Base-by-base conservation (phyloP, 805 yeast species). In the Torulaspora indica region DNA sequence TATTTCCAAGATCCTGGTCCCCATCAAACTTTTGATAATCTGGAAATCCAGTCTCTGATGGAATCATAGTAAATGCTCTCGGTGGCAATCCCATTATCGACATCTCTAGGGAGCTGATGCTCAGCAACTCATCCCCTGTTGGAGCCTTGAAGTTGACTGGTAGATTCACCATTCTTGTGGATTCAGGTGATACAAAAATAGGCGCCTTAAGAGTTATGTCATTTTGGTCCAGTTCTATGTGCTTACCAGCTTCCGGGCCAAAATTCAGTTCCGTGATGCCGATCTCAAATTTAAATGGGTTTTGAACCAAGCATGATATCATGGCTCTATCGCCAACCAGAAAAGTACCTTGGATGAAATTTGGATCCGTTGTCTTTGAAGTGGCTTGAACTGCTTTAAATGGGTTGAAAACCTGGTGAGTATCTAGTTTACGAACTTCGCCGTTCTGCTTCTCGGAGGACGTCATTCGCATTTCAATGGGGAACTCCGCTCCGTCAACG, bases 201-300 rank as follows among this genome's bases (percentile, higher is more conserved):
- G 67, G 69, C 12, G 48, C 46, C 9, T 49, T 48, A 2, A 29
- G 29, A 1, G 47, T 40, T 4, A 56, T 35, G n/a, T 53, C 52
- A 6, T 43, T 40, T n/a, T 42, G 37, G 13, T 48, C 53, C 3
- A 63, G 29, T 27, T 49, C 50, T 37, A 58, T 51, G 47, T 32
- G 56, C 23, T 66, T 64, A 5, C 63, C 48, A 13, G 67, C 61
- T 1, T 51, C 41, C 4, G 66, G 54, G 4, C 55, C 51, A 2
- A 82, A 63, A 30, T 66, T 55, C 3, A 83, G 57, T 24, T 74
- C 74, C 14, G 70, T 68, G 4, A 90, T 66, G 30, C 77, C 81
- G 10, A 90, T 67, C 33, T 82, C 87, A 61, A 86, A 87, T 5
- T 77, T 76, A 65, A 79, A 87, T 7, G 96, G 95, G 59, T 91